Base-by-base conservation (phyloP, 805 yeast genomes). In the Metschnikowia peoriensis region DNA sequence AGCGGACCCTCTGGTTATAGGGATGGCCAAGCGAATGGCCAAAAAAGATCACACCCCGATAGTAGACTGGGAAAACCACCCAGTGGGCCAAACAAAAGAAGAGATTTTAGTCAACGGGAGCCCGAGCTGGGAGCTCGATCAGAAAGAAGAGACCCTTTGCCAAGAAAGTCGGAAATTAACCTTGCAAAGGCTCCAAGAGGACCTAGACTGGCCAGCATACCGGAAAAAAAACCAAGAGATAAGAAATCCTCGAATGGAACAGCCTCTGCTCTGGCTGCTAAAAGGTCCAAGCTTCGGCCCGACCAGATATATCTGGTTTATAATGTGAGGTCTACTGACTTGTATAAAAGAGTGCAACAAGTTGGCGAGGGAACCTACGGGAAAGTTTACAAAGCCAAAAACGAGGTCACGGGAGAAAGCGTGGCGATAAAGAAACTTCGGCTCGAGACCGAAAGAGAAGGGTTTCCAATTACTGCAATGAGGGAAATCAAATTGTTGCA, bases 341-440 rank as follows among this genome's bases (percentile, higher is more conserved):
- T 80, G 2, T 90, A 87, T 66, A 85, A 86, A 57, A 75, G 92
- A 50, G 82, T 89, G 1, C 78, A 82, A 40, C 98, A 94, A 65
- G 98, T 94, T 6, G 99, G 99, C n/a, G 98, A 94, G 70, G 99
- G 99, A 9, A 94, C 98, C 0, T 94, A 94, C 67, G 99, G 99
- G 16, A 91, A 89, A 66, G 99, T 94, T 17, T 91, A 88, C 72
- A 90, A 91, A 65, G 97, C 97, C 0, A 76, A 75, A 46, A 91
- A 94, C 66, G 70, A 71, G 14, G 72, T 81, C 6, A 89, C 97
- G 0, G 78, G 81, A 1, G 83, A 81, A 52, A 72, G 79, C 58
- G 94, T 91, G n/a, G 99, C 99, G 1, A 73, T 94, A 63, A 94
- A 94, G 66, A 80, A 86, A 59, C 75, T 94, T 43, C 71, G 97